Base-by-base conservation (phyloP, 129 eudicot genomes). In the Escallonia rubra region DNA sequence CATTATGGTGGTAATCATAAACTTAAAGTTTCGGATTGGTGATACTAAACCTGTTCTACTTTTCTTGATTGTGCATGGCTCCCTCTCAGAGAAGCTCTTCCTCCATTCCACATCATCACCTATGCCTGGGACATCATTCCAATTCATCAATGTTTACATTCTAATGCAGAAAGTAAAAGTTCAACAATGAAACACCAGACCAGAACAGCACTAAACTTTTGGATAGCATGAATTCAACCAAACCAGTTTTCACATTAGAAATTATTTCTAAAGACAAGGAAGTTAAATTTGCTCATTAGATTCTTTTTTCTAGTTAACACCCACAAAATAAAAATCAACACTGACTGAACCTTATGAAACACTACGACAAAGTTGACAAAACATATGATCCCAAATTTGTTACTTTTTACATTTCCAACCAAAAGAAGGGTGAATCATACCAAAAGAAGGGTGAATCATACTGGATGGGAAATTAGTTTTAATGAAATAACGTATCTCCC, bases 11-110 rank as follows among this genome's bases (percentile, higher is more conserved):
- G 34, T 23, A 23, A 23, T 23, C 34, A 23, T 23, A 23, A 23
- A 23, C 34, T 23, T 42, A 14, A 1, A 66, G 15, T 66, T 38
- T 43, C 38, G 13, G 50, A 23, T 23, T 43, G 59, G 44, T 63
- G 52, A 51, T 46, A 61, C 63, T 51, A 48, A 59, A 91, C 97
- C 97, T 60, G 90, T 92, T 86, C 69, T 86, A 56, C 78, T 81
- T 68, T 92, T 92, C 86, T 92, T 92, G 66, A 86, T 66, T 40
- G 85, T 79, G 70, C 83, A 74, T 48, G 95, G 90, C 58, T 88
- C 98, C 74, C 96, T 83, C 68, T 92, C 95, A 49, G 87, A 77
- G 52, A 88, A 83, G 80, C 90, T 80, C 46, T 76, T 85, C 75
- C 82, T 81, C 92, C 95, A 81, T 16, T 85, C 90, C 47, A 72